phyloP scores from a whole-genome alignment of 805 yeast species.

The Kluyveromyces aestuarii region DNA sequence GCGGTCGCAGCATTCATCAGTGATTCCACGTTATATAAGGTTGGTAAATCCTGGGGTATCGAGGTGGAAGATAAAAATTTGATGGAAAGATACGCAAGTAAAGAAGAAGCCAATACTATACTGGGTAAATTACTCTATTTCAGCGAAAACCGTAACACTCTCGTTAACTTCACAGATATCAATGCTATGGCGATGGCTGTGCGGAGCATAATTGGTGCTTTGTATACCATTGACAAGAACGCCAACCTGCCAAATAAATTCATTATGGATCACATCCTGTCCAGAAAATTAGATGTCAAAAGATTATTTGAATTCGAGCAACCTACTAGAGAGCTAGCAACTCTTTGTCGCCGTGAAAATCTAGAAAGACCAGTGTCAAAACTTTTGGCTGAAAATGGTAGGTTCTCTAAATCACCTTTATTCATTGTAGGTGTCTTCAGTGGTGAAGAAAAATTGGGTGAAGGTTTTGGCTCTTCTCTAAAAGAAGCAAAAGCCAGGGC shows the following conservation, averaged over 20 bases:
- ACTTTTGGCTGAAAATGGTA: constrained; percentile 87
- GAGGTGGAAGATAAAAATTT: constrained; percentile 60
- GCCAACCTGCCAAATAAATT: constrained; percentile 61
- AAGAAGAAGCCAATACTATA: constrained; percentile 57
- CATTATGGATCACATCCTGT: constrained; percentile 63
- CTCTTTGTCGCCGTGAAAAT: constrained; percentile 66
- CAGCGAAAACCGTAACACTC: constrained; percentile 10
- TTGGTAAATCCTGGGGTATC: constrained; percentile 84
- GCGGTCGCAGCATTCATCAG: constrained; percentile 74
- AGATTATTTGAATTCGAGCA: constrained; percentile 71
- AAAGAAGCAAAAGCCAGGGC: constrained; percentile 90
- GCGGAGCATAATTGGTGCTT: constrained; percentile 74
- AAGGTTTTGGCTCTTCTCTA: constrained; percentile 86
- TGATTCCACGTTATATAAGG: constrained; percentile 48
- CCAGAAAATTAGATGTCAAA: constrained; percentile 71
- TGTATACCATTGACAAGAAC: constrained; percentile 37
- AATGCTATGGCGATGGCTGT: constrained; percentile 57
- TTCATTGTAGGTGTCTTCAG: constrained; percentile 87
- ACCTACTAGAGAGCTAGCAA: constrained; percentile 77
- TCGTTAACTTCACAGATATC: constrained; percentile 21
- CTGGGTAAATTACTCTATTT: constrained; percentile 61
- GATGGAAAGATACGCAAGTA: constrained; percentile 55
- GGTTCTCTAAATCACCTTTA: constrained; percentile 73
- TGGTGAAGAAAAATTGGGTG: constrained; percentile 78
- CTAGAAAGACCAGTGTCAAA: constrained; percentile 70